Evolutionary conservation across 2,329 filamentous ascomycete genomes (phyloP).

Genomic region (Chrysoporthe puriensis): DNA sequence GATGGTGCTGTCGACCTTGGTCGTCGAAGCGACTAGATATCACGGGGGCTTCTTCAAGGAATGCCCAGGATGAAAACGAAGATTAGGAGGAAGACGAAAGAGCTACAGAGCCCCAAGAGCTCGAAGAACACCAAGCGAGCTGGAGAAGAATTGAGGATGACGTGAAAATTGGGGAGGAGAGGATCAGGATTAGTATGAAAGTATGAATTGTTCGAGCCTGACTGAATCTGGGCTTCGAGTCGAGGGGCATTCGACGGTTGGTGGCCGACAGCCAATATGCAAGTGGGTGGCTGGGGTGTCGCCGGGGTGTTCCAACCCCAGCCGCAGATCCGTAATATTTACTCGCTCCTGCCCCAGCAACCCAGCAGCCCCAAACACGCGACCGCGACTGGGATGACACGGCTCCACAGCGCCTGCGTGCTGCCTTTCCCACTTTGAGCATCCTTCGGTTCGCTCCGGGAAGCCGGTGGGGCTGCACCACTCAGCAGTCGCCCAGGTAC

Average conservation of each 20-base stretch:
- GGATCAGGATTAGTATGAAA: slow-evolving; percentile 12
- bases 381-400: slow-evolving; percentile 21
- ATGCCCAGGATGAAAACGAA: slow-evolving; percentile 2
- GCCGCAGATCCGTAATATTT: slow-evolving; percentile 15
- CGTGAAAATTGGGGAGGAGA: slow-evolving; percentile 2
- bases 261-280: slow-evolving; percentile 12
- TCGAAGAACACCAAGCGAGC: slow-evolving; percentile 6
- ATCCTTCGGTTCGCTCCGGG: slow-evolving; percentile 16
- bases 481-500: too few relatives aligned
- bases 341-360: slow-evolving; percentile 25
- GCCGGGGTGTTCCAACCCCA: slow-evolving; percentile 14
- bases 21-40: slow-evolving; percentile 16
- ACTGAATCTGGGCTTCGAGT: slow-evolving; percentile 8
- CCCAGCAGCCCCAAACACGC: slow-evolving; percentile 5
- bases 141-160: slow-evolving; percentile 1
- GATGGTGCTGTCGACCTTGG: slow-evolving; percentile 20
- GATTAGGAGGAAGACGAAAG: slow-evolving; percentile 17
- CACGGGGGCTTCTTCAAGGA: neutral
- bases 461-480: neutral
- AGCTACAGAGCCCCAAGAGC: slow-evolving; percentile 1
- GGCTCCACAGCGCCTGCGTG: slow-evolving; percentile 4
- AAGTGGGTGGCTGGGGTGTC: slow-evolving; percentile 19
- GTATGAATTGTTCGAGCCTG: slow-evolving; percentile 21
- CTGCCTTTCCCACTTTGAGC: slow-evolving; percentile 4
- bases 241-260: slow-evolving; percentile 10